Percentiles rank a stretch among this genome's conserved stretches.
These are phyloP conservation scores for Magnaporthiopsis rhizophila DNA, from an alignment of 2,329 filamentous ascomycete species.

Conservation along the genomic window DNA sequence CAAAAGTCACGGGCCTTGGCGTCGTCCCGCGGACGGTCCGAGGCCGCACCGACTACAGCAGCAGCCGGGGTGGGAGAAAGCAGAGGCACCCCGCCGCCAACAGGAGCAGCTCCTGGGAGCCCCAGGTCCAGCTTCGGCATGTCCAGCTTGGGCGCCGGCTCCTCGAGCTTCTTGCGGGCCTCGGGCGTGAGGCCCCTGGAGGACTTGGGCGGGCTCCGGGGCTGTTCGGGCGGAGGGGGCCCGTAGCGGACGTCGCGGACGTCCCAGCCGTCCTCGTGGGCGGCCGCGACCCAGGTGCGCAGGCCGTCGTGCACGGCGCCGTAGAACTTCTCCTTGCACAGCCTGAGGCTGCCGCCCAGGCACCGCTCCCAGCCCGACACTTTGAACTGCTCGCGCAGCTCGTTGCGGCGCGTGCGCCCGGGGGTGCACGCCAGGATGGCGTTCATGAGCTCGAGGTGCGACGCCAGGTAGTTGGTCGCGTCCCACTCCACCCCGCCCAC, in stretches of 20 bases:
- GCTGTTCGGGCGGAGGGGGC: slow-evolving; percentile 34
- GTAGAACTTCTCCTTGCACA: slow-evolving; percentile 98
- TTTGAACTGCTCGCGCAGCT: slow-evolving; percentile 66
- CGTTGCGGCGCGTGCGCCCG: slow-evolving; percentile 61
- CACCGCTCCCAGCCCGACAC: slow-evolving; percentile 87
- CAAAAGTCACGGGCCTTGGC: slow-evolving; percentile 5
- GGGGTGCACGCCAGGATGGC: slow-evolving; percentile 79
- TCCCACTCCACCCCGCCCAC: slow-evolving; percentile 98
- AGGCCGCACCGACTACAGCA: neutral
- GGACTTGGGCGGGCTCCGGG: slow-evolving; percentile 27
- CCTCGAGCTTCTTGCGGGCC: slow-evolving; percentile 38
- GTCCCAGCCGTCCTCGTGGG: slow-evolving; percentile 81
- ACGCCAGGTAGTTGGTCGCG: slow-evolving; percentile 90
- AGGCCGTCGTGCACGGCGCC: slow-evolving; percentile 82
- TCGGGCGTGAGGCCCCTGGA: slow-evolving; percentile 16
- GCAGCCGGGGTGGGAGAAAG: neutral
- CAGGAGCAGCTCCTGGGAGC: neutral
- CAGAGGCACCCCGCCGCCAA: neutral
- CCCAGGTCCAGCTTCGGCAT: slow-evolving; percentile 48
- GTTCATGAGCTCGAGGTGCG: slow-evolving; percentile 87
- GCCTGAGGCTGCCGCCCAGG: slow-evolving; percentile 74
- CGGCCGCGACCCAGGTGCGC: slow-evolving; percentile 83
- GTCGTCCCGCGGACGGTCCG: neutral
- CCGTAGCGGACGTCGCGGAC: slow-evolving; percentile 73
- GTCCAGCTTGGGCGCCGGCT: slow-evolving; percentile 53